Evolutionary conservation across 2,329 filamentous ascomycete species (phyloP).

Genomic region (Fusarium robinianum): DNA sequence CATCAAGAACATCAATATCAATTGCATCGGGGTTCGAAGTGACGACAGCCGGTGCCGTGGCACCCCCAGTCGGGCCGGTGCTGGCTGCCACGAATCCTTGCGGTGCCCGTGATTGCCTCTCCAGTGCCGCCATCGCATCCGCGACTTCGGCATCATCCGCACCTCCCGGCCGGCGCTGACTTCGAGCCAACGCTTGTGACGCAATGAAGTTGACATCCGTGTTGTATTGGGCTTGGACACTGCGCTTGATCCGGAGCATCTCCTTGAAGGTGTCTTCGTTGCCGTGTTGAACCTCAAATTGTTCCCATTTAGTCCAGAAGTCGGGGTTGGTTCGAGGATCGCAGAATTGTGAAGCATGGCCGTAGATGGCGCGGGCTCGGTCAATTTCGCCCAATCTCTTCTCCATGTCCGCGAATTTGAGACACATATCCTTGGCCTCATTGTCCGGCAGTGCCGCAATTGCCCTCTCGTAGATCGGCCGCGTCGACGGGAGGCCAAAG

Average conservation of each 20-base stretch:
- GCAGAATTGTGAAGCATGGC: conserved; percentile 95
- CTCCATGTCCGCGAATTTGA: conserved; percentile 98
- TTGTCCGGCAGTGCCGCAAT: conserved; percentile 91
- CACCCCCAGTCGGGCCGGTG: conserved; percentile 66
- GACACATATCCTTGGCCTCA: conserved; percentile 96
- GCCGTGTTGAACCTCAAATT: conserved; percentile 95
- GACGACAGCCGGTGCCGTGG: conserved; percentile 45
- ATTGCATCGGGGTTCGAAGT: conserved; percentile 84
- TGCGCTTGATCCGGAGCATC: conserved; percentile 96
- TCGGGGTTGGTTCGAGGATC: conserved; percentile 86
- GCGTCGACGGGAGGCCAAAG: conserved; percentile 92
- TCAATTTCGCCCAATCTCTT: conserved; percentile 90
- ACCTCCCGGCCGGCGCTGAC: conserved; percentile 64
- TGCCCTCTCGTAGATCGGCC: conserved; percentile 94
- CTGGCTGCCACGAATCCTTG: conserved; percentile 90
- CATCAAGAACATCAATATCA: conserved; percentile 74
- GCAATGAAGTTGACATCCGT: conserved; percentile 99
- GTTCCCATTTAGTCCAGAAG: conserved; percentile 97
- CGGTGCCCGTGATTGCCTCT: conserved; percentile 85
- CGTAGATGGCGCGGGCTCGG: conserved; percentile 91
- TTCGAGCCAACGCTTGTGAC: conserved; percentile 86
- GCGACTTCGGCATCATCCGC: conserved; percentile 55
- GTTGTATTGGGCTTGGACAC: conserved; percentile 97
- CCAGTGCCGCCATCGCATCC: conserved; percentile 88
- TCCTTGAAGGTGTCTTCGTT: conserved; percentile 99